Evolutionary conservation across 2,329 filamentous ascomycete species (phyloP).

Genomic region (Tolypocladium amazonense): DNA sequence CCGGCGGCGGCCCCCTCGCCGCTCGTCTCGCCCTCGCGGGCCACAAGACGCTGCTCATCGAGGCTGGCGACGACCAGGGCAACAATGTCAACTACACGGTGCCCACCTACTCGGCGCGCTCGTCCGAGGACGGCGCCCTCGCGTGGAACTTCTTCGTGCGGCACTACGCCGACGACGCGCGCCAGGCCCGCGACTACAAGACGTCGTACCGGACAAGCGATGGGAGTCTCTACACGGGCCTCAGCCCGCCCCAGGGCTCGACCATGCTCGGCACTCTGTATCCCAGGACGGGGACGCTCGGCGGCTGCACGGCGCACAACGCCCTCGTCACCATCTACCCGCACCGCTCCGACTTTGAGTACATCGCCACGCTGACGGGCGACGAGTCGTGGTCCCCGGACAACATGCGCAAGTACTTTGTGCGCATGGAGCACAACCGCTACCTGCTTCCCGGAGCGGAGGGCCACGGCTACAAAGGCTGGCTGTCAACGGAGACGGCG

Average conservation of each 20-base stretch:
- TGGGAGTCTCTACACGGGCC: slow-evolving; percentile 35
- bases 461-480: slow-evolving; percentile 48
- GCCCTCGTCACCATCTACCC: slow-evolving; percentile 49
- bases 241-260: slow-evolving; percentile 26
- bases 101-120: slow-evolving; percentile 28
- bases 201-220: slow-evolving; percentile 42
- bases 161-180: slow-evolving; percentile 44
- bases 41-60: slow-evolving; percentile 48
- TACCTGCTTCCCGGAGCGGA: slow-evolving; percentile 23
- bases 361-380: slow-evolving; percentile 46
- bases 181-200: slow-evolving; percentile 47
- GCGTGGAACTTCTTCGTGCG: slow-evolving; percentile 55
- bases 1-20: slow-evolving; percentile 48
- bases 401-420: slow-evolving; percentile 51
- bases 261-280: slow-evolving; percentile 33
- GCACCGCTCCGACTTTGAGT: slow-evolving; percentile 46
- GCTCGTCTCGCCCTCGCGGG: slow-evolving; percentile 48
- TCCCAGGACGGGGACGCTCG: slow-evolving; percentile 34
- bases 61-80: slow-evolving; percentile 50
- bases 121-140: slow-evolving; percentile 44
- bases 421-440: slow-evolving; percentile 43
- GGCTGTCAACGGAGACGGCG: slow-evolving; percentile 40
- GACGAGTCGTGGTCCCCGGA: slow-evolving; percentile 46
- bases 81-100: slow-evolving; percentile 36
- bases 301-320: slow-evolving; percentile 48